Conservation (phyloP, 768 basidiomycete genomes). For the Piloderma croceum region DNA sequence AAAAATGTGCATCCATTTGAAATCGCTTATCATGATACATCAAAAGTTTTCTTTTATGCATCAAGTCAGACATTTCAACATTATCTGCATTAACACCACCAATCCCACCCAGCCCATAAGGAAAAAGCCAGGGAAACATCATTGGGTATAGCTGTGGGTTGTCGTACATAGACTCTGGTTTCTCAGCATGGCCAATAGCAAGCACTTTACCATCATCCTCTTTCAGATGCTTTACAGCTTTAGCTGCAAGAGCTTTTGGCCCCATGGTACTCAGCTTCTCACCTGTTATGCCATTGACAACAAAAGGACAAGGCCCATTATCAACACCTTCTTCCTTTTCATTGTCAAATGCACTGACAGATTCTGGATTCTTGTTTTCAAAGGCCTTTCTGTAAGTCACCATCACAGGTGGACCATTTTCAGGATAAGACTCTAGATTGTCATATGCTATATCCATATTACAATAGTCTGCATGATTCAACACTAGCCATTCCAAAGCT, state of each 20-base stretch:
- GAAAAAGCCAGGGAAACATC: constrained; percentile 41
- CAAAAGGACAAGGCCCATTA: constrained; percentile 30
- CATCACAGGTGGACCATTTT: constrained; percentile 17
- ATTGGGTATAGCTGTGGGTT: constrained; percentile 33
- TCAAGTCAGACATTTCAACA: constrained; percentile 13
- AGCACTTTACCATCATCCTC: constrained; percentile 20
- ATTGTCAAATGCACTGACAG: constrained; percentile 15
- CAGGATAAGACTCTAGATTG: constrained; percentile 20
- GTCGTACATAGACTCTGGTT: constrained; percentile 22
- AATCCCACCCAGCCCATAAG: constrained; percentile 33
- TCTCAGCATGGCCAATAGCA: constrained; percentile 19
- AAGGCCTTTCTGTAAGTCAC: constrained; percentile 18
- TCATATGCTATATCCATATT: constrained; percentile 26
- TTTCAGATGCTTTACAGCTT: constrained; percentile 24
- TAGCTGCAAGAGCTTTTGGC: constrained; percentile 11
- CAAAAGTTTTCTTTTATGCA: constrained; percentile 21
- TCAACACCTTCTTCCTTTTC: constrained; percentile 25
- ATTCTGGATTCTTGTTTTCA: constrained; percentile 10
- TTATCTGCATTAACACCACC: constrained; percentile 13
- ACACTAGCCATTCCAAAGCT: constrained; percentile 30
- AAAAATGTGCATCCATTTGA: constrained; percentile 28
- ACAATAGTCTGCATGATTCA: constrained; percentile 29
- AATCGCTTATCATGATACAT: constrained; percentile 35
- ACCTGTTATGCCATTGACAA: constrained; percentile 32
- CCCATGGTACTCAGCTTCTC: constrained; percentile 18